A percentile compares a stretch with the other conserved stretches of the same genome.
Evolutionary conservation across 1,139 yeast genomes (phyloP).

Genomic region (Protomyces arabidopsidicola): DNA sequence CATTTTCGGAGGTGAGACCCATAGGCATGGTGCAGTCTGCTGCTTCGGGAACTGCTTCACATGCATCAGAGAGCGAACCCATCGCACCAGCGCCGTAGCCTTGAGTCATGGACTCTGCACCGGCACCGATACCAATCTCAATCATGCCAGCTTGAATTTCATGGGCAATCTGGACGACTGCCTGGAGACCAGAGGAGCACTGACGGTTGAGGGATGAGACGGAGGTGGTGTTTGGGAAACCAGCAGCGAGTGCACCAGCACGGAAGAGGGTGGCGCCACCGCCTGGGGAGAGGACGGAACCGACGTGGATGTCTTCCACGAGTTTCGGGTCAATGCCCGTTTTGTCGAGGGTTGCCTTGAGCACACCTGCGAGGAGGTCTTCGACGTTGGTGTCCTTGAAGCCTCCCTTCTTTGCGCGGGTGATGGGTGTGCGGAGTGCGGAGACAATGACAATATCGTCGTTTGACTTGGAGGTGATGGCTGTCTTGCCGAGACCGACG

Average conservation of each 20-base stretch:
- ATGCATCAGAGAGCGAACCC: constrained; percentile 57
- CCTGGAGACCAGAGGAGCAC: constrained; percentile 90
- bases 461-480: constrained; percentile 40
- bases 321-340: constrained; percentile 56
- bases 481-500: constrained; percentile 22
- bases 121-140: constrained; percentile 83
- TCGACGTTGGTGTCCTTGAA: constrained; percentile 74
- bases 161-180: constrained; percentile 82
- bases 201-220: constrained; percentile 85
- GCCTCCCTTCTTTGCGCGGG: constrained; percentile 57
- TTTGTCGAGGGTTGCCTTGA: constrained; percentile 49
- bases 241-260: constrained; percentile 74
- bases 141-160: constrained; percentile 84
- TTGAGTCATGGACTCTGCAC: constrained; percentile 84
- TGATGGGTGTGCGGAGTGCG: constrained; percentile 84
- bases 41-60: constrained; percentile 45
- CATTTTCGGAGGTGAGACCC: constrained; percentile 45
- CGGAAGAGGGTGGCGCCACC: constrained; percentile 47
- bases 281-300: constrained; percentile 57
- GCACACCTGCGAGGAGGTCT: constrained; percentile 61
- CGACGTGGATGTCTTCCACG: constrained; percentile 79
- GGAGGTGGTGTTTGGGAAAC: constrained; percentile 67
- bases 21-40: constrained; percentile 43
- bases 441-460: constrained; percentile 83
- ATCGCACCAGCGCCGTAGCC: constrained; percentile 56